These are phyloP conservation scores for Nakazawaea wickerhamii DNA, from an alignment of 805 yeast species.

Conservation along the genomic window DNA sequence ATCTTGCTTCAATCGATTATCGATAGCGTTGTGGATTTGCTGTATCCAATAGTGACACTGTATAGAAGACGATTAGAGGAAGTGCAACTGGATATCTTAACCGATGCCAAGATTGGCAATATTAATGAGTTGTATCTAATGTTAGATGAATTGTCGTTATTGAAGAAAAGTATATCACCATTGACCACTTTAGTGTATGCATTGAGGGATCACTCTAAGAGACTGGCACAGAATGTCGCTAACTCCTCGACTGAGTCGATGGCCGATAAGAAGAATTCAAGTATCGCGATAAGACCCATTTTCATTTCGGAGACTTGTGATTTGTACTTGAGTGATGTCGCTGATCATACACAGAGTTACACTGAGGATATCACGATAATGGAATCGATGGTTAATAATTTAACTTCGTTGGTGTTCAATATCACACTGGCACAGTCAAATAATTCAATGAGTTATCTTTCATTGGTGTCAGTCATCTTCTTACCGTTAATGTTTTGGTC, in stretches of 20 bases:
- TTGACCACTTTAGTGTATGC: slow-evolving; percentile 41
- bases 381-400: slow-evolving; percentile 45
- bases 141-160: slow-evolving; percentile 45
- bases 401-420: slow-evolving; percentile 49
- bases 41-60: slow-evolving; percentile 48
- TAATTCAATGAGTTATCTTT: slow-evolving; percentile 47
- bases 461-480: slow-evolving; percentile 53
- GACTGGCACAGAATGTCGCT: slow-evolving; percentile 1
- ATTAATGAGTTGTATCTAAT: slow-evolving; percentile 49
- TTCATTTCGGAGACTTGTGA: slow-evolving; percentile 38
- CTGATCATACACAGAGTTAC: slow-evolving; percentile 48
- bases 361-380: slow-evolving; percentile 51
- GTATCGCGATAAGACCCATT: slow-evolving; percentile 7
- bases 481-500: slow-evolving; percentile 56
- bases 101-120: slow-evolving; percentile 43
- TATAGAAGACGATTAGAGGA: slow-evolving; percentile 43
- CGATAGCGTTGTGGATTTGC: slow-evolving; percentile 49
- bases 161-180: slow-evolving; percentile 43
- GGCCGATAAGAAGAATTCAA: not conserved
- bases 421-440: slow-evolving; percentile 52
- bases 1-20: slow-evolving; percentile 48
- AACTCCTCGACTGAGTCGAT: not conserved
- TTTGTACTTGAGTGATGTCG: slow-evolving; percentile 48
- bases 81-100: slow-evolving; percentile 45
- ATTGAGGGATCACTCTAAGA: slow-evolving; percentile 33